These are phyloP conservation scores for Gracilaria domingensis DNA, from an alignment of 23 red algal species.

Conservation along the genomic window DNA sequence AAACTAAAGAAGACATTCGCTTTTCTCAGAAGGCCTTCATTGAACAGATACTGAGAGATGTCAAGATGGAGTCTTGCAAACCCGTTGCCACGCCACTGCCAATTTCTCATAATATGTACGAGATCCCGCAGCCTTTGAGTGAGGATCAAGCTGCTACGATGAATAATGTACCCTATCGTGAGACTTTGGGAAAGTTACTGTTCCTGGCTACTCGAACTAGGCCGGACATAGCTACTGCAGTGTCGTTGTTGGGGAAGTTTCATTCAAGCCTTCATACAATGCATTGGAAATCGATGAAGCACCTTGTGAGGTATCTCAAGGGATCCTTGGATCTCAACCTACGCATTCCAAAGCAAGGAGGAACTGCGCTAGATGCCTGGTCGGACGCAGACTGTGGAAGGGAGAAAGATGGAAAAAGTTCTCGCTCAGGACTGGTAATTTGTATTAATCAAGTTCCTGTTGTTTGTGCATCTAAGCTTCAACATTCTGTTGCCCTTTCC, in stretches of 20 bases:
- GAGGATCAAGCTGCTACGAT: neutral
- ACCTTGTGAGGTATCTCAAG: neutral
- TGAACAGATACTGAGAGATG: neutral
- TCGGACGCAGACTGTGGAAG: conserved; percentile 20
- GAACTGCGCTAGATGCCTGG: neutral
- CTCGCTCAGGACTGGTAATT: neutral
- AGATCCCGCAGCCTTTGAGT: neutral
- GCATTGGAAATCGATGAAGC: conserved; percentile 42
- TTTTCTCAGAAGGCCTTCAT: conserved; percentile 15
- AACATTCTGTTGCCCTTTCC: conserved; percentile 2
- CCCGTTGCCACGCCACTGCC: conserved; percentile 1
- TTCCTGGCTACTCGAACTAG: conserved; percentile 20
- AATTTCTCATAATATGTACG: conserved; percentile 28
- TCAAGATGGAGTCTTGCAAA: conserved; percentile 20
- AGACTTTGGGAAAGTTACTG: conserved; percentile 26
- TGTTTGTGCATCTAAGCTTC: conserved; percentile 38
- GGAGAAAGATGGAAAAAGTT: neutral
- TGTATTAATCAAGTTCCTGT: neutral
- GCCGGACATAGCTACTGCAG: conserved; percentile 29
- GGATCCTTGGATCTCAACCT: neutral
- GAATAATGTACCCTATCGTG: conserved; percentile 19
- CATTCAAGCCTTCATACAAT: neutral
- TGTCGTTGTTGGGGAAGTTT: conserved; percentile 38
- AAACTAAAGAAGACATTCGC: neutral
- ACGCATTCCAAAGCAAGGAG: neutral